Evolutionary conservation across 306 rosid species (phyloP).

Genomic region (Canavalia gladiata): DNA sequence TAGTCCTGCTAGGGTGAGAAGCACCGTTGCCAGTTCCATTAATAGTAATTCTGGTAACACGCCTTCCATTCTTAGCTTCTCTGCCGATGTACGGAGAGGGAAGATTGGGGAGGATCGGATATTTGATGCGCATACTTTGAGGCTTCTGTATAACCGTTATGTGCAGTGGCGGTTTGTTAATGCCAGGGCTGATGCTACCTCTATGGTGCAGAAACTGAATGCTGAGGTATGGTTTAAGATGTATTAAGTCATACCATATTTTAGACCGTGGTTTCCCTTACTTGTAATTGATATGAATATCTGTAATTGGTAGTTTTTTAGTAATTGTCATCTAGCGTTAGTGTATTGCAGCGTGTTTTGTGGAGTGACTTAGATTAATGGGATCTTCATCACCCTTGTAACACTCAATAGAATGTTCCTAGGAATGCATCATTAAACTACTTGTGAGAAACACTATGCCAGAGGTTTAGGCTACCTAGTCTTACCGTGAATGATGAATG

Average conservation of each 20-base stretch:
- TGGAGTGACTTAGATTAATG: slow-evolving; percentile 35
- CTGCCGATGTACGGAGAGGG: slow-evolving; percentile 92
- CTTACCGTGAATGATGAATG: slow-evolving; percentile 31
- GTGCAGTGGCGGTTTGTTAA: slow-evolving; percentile 97
- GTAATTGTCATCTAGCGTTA: slow-evolving; percentile 14
- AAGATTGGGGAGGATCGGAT: slow-evolving; percentile 95
- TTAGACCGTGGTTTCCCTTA: slow-evolving; percentile 9
- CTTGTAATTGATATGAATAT: slow-evolving; percentile 27
- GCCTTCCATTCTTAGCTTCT: slow-evolving; percentile 92
- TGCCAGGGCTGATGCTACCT: slow-evolving; percentile 95
- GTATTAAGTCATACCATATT: slow-evolving; percentile 13
- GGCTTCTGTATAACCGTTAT: slow-evolving; percentile 91
- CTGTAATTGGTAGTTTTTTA: neutral
- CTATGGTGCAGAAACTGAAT: slow-evolving; percentile 81
- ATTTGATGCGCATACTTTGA: slow-evolving; percentile 88
- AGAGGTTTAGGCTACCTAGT: slow-evolving; percentile 45
- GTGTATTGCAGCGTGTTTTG: neutral
- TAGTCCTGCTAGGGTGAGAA: slow-evolving; percentile 90
- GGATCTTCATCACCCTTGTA: slow-evolving; percentile 24
- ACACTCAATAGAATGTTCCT: slow-evolving; percentile 30
- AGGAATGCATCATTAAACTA: slow-evolving; percentile 23
- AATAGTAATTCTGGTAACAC: slow-evolving; percentile 63
- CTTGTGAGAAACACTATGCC: slow-evolving; percentile 27
- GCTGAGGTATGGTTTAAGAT: slow-evolving; percentile 78
- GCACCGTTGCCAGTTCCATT: slow-evolving; percentile 63